Evolutionary conservation across 2,329 filamentous ascomycete genomes (phyloP).

Genomic region (Apiospora koreana): DNA sequence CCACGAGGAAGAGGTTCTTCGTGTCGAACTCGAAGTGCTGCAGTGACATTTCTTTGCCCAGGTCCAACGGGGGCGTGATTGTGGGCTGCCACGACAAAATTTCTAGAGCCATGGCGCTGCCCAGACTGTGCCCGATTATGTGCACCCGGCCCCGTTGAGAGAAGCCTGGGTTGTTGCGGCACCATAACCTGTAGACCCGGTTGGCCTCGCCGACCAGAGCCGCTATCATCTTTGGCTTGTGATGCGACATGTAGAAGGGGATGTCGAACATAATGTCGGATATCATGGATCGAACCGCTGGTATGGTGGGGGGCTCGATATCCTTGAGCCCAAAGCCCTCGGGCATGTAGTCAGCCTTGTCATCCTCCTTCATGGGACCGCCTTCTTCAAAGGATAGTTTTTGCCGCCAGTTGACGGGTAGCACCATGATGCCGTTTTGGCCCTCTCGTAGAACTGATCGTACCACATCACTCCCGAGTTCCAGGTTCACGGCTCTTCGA

Average conservation of each 20-base stretch:
- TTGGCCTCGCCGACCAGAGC: conserved; percentile 91
- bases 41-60: conserved; percentile 42
- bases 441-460: conserved; percentile 72
- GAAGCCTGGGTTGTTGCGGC: conserved; percentile 88
- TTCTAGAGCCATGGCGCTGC: conserved; percentile 92
- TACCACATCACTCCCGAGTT: conserved; percentile 74
- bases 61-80: conserved; percentile 53
- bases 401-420: conserved; percentile 93
- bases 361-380: conserved; percentile 58
- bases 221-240: conserved; percentile 92
- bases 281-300: conserved; percentile 89
- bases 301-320: conserved; percentile 88
- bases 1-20: conserved; percentile 83
- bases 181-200: conserved; percentile 94
- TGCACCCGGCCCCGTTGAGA: conserved; percentile 80
- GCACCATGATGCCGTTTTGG: conserved; percentile 89
- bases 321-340: conserved; percentile 73
- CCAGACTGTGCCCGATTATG: conserved; percentile 88
- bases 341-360: conserved; percentile 53
- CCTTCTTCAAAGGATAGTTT: conserved; percentile 85
- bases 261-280: conserved; percentile 99
- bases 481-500: conserved; percentile 80
- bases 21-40: conserved; percentile 89
- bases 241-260: conserved; percentile 94
- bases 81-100: conserved; percentile 90